A percentile compares a stretch with the other conserved stretches of the same genome.
phyloP scores from a whole-genome alignment of 2,329 filamentous ascomycete species.

The Alternaria viburni region DNA sequence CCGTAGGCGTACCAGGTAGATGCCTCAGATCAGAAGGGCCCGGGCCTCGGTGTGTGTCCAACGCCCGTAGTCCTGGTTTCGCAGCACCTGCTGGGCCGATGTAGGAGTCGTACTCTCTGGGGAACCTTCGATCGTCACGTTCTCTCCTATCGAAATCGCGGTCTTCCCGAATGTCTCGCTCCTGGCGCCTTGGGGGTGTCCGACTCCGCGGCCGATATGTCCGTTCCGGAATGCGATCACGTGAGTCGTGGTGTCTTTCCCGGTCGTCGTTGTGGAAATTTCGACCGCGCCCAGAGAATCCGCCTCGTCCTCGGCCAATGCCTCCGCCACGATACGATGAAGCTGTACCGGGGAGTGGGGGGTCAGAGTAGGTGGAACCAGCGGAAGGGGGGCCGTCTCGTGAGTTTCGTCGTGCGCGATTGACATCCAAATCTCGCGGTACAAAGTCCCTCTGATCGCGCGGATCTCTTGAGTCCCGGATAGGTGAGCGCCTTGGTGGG shows the following conservation, averaged over 20 bases:
- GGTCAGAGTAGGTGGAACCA: slow-evolving; percentile 72
- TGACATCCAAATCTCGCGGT: slow-evolving; percentile 69
- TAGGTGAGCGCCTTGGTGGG: slow-evolving; percentile 69
- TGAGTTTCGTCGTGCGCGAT: slow-evolving; percentile 71
- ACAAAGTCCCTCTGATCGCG: slow-evolving; percentile 68
- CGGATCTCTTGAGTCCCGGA: slow-evolving; percentile 60
- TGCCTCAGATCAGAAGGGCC: slow-evolving; percentile 39
- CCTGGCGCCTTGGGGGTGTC: slow-evolving; percentile 64
- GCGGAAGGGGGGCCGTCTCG: slow-evolving; percentile 76
- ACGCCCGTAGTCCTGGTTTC: slow-evolving; percentile 36
- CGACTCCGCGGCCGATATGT: slow-evolving; percentile 67
- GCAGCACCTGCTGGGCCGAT: slow-evolving; percentile 42
- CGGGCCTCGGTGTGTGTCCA: slow-evolving; percentile 41
- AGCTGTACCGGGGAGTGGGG: slow-evolving; percentile 62
- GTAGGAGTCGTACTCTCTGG: slow-evolving; percentile 55
- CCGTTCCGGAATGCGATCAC: slow-evolving; percentile 41
- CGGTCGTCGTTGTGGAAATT: slow-evolving; percentile 56
- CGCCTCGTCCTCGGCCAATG: slow-evolving; percentile 58
- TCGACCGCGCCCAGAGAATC: slow-evolving; percentile 54
- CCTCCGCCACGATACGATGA: slow-evolving; percentile 62
- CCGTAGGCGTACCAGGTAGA: slow-evolving; percentile 42
- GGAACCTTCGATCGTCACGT: slow-evolving; percentile 52
- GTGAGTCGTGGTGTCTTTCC: slow-evolving; percentile 56
- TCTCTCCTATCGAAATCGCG: slow-evolving; percentile 50
- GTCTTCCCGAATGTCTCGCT: slow-evolving; percentile 54